Conservation (phyloP, 306 rosid genomes). For the Pyrus bretschneideri region DNA sequence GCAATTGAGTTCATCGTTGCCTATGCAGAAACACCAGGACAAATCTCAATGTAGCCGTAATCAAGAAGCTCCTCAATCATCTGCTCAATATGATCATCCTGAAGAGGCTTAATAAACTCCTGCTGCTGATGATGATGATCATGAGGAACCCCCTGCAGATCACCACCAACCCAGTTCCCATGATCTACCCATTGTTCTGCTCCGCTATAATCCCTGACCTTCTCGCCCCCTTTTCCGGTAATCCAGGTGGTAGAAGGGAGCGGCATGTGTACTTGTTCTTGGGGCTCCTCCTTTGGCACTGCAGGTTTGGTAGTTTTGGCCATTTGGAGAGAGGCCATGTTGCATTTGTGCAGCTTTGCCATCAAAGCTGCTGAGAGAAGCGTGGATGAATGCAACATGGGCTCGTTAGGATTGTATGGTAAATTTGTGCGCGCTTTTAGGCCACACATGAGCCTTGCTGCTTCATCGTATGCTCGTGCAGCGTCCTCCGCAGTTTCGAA, state of each 20-base stretch:
- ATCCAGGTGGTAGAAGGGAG: constrained; percentile 6
- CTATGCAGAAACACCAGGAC: constrained; percentile 36
- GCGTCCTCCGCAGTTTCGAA: constrained; percentile 83
- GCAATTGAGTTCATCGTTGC: background rate
- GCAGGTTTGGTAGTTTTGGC: constrained; percentile 25
- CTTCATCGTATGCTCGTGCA: constrained; percentile 81
- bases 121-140: constrained; percentile 13
- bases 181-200: constrained; percentile 8
- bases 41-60: constrained; percentile 60
- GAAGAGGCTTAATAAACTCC: constrained; percentile 43
- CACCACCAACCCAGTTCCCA: constrained; percentile 28
- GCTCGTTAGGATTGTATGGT: constrained; percentile 43
- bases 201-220: background rate
- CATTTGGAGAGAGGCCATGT: constrained; percentile 70
- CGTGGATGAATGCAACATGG: constrained; percentile 41
- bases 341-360: constrained; percentile 63
- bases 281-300: constrained; percentile 23
- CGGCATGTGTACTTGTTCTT: background rate
- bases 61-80: constrained; percentile 80
- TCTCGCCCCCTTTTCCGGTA: constrained; percentile 15
- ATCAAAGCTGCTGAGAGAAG: constrained; percentile 61
- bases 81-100: constrained; percentile 75
- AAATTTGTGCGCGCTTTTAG: constrained; percentile 69
- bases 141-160: constrained; percentile 9
- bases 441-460: constrained; percentile 74